Base-by-base conservation (phyloP, 768 basidiomycete genomes). In the Trametes punicea region DNA sequence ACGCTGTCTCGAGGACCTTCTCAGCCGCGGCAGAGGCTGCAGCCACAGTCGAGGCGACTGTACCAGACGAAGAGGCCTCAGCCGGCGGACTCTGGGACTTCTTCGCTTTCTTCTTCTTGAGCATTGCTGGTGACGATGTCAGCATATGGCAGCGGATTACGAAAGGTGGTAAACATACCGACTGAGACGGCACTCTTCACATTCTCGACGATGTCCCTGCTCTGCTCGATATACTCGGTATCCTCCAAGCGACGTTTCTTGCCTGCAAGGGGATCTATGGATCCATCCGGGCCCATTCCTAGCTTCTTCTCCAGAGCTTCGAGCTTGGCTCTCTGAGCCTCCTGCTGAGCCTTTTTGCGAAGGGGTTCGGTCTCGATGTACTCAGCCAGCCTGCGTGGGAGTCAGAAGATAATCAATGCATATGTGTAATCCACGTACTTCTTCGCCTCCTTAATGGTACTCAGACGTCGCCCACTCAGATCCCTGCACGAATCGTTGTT, bases 401-500 rank as follows among this genome's bases (percentile, higher is more conserved):
- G n/a, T n/a, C n/a, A 62, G 0, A 30, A 47, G 6, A 23, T 23
- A 18, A 26, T 44, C 23, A 2, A 26, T 39, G 25, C 18, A 51
- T 38, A n/a, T 10, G 16, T 15, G 42, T 36, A 1, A 55, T 26
- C 1, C 42, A 74, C 83, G 46, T 63, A 93, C 94, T 87, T 88
- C 71, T 97, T 92, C 0, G 96, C 97, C 64, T 98, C 94, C 72
- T 98, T 97, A 67, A 99, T 84, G 0, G 96, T 97, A 65, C 90
- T 92, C 25, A 99, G 75, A 59, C 94, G 77, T 46, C 96, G 75
- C 1, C 96, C 96, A 56, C 81, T 93, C 33, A 99, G 78, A 67
- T 98, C 97, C 45, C 97, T 76, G 69, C 94, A 97, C 7, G 90
- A 91, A 69, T 98, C 95, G 60, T 94, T 94, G 70, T 94, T 95